Conservation (phyloP, 768 basidiomycete genomes). For the Kwoniella pini region DNA sequence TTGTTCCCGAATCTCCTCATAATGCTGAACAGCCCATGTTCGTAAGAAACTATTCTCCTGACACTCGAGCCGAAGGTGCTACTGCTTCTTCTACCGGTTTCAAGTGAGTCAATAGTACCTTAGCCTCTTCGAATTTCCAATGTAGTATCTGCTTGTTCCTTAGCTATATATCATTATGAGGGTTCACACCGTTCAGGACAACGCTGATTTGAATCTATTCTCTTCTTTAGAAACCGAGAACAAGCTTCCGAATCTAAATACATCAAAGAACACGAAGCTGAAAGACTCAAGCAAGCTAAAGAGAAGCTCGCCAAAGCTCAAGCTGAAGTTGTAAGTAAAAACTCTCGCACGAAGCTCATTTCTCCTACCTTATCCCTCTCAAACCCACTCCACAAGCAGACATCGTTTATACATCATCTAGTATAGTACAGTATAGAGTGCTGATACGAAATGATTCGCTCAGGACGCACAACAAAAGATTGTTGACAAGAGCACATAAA, state of each 20-base stretch:
- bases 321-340: slow-evolving; percentile 44
- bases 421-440: too few relatives aligned
- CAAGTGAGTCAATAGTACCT: slow-evolving; percentile 29
- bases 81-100: slow-evolving; percentile 48
- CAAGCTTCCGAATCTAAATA: slow-evolving; percentile 49
- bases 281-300: slow-evolving; percentile 38
- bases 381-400: background rate
- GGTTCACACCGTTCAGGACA: too few relatives aligned
- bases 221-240: slow-evolving; percentile 35
- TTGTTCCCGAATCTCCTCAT: background rate
- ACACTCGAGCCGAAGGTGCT: slow-evolving; percentile 38
- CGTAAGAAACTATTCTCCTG: slow-evolving; percentile 41
- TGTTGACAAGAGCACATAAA: slow-evolving; percentile 21
- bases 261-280: slow-evolving; percentile 42
- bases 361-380: background rate
- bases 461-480: slow-evolving; percentile 42
- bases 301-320: slow-evolving; percentile 39
- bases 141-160: background rate
- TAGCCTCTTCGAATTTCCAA: background rate
- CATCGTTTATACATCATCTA: background rate
- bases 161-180: too few relatives aligned
- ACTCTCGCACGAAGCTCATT: background rate
- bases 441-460: background rate
- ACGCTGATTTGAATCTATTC: too few relatives aligned
- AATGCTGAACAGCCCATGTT: slow-evolving; percentile 22